Evolutionary conservation across 2,329 filamentous ascomycete genomes (phyloP).

Genomic region (Aplosporella prunicola): DNA sequence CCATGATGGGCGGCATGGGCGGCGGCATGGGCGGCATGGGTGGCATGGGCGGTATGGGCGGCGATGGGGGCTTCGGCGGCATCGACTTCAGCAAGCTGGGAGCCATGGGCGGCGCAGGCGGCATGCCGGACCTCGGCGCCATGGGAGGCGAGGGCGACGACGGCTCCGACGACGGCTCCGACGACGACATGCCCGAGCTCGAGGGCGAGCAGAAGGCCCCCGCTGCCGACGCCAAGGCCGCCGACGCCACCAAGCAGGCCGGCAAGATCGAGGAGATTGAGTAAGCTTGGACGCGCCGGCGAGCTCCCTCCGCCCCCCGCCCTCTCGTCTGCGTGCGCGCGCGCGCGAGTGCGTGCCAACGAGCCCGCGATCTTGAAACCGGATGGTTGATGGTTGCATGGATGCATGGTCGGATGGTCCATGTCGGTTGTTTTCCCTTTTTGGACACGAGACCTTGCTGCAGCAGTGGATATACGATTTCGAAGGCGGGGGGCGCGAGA

Average conservation of each 20-base stretch:
- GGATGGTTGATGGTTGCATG: too few species aligned
- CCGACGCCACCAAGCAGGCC: constrained; percentile 13
- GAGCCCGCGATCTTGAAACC: too few species aligned
- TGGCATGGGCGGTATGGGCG: constrained; percentile 17
- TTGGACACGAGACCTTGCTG: too few species aligned
- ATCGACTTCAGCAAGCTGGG: constrained; percentile 88
- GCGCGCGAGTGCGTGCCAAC: too few species aligned
- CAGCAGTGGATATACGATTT: too few species aligned
- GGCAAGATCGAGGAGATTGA: constrained; percentile 40
- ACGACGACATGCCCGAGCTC: constrained; percentile 72
- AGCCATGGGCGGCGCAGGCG: constrained; percentile 35
- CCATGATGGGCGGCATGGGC: constrained; percentile 56
- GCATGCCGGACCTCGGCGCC: constrained; percentile 29
- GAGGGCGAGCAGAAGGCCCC: constrained; percentile 23
- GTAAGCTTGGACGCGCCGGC: too few species aligned
- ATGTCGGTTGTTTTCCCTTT: too few species aligned
- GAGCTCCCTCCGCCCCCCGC: too few species aligned
- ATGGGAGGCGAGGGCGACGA: constrained; percentile 36
- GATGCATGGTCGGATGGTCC: too few species aligned
- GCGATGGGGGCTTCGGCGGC: constrained; percentile 62
- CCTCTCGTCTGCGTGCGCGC: too few species aligned
- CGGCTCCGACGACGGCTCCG: constrained; percentile 50
- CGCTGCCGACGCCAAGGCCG: constrained; percentile 14
- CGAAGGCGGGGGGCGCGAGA: not conserved
- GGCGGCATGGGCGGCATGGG: constrained; percentile 22